phyloP scores from a whole-genome alignment of 345 rosid genomes.

The Brassica carinata region DNA sequence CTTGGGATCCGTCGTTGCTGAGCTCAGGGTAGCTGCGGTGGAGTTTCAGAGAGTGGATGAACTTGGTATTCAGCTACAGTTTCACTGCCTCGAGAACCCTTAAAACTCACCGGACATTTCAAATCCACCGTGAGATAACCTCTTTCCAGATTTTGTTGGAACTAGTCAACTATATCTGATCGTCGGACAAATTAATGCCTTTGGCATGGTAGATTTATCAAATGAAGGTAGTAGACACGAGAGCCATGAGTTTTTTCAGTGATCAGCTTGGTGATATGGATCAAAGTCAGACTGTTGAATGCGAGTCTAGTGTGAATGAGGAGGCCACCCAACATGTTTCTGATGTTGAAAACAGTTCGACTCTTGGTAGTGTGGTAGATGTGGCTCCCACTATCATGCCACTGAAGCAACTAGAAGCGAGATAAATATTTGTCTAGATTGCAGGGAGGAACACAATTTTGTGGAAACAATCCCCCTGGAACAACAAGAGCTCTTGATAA shows the following conservation, averaged over 20 bases:
- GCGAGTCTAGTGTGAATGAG: slow-evolving; percentile 47
- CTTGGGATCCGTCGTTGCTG: background rate
- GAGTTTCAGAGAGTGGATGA: too few relatives aligned
- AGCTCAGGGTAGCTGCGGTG: too few relatives aligned
- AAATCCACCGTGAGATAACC: too few relatives aligned
- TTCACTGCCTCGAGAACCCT: too few relatives aligned
- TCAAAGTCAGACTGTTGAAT: slow-evolving; percentile 21
- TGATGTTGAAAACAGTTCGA: too few relatives aligned
- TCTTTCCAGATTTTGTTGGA: too few relatives aligned
- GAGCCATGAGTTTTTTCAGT: slow-evolving; percentile 43
- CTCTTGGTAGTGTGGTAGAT: slow-evolving; percentile 60
- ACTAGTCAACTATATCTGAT: too few relatives aligned
- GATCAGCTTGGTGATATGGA: slow-evolving; percentile 23
- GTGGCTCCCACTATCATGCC: slow-evolving; percentile 55
- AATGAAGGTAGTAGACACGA: slow-evolving; percentile 47
- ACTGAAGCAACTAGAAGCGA: slow-evolving; percentile 48
- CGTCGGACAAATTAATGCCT: slow-evolving; percentile 55
- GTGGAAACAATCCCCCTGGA: slow-evolving; percentile 38
- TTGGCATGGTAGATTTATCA: slow-evolving; percentile 55
- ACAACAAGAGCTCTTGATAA: slow-evolving; percentile 37
- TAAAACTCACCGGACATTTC: too few relatives aligned
- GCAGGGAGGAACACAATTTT: slow-evolving; percentile 53
- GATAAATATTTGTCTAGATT: slow-evolving; percentile 61
- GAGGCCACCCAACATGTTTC: slow-evolving; percentile 27
- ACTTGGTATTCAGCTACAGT: too few relatives aligned